Base-by-base conservation (phyloP, 345 rosid species). In the Lepidium sativum region DNA sequence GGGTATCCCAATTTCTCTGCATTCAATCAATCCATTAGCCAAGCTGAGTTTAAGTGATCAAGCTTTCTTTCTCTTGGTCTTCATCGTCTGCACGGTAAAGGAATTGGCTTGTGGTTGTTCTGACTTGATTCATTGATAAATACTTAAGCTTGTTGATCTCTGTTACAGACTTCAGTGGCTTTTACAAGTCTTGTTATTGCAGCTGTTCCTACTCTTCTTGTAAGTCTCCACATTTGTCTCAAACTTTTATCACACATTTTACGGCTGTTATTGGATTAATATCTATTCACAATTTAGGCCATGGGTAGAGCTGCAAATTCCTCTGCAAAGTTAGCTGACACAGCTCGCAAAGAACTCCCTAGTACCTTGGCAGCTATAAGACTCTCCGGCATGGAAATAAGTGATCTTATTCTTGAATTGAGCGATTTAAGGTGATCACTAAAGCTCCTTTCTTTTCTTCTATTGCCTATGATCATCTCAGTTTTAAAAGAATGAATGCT, bases 331-430 rank as follows among this genome's bases (percentile, higher is more conserved):
- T 75, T 95, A 56, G 97, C 97, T 4, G 96, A 88, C 72, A 77
- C 86, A n/a, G 96, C 97, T 52, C 84, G 94, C 15, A 87, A 85
- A 75, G 97, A 95, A 74, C 89, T 91, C 37, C 99, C 96, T 2
- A 78, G 94, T 74, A 95, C 97, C 15, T 86, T 95, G 87, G 95
- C 91, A 45, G 95, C 95, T 13, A 79, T 91, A 27, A 84, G 97
- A 83, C 91, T 95, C 49, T 95, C 96, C 1, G 91, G 96, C 69
- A 86, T 95, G 99, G 99, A 95, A 74, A 84, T 95, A 65, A 95
- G 97, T 45, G 99, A 88, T 78, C 96, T 95, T 38, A 95, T 98
- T 0, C 82, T 91, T 62, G 97, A 95, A 77, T 56, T 95, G 50
- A 86, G 87, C 48, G 98, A 91, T 67, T 82, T 90, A 65, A 91